Base-by-base conservation (phyloP, 139 green algal genomes). In the Chlamydomonas incerta region DNA sequence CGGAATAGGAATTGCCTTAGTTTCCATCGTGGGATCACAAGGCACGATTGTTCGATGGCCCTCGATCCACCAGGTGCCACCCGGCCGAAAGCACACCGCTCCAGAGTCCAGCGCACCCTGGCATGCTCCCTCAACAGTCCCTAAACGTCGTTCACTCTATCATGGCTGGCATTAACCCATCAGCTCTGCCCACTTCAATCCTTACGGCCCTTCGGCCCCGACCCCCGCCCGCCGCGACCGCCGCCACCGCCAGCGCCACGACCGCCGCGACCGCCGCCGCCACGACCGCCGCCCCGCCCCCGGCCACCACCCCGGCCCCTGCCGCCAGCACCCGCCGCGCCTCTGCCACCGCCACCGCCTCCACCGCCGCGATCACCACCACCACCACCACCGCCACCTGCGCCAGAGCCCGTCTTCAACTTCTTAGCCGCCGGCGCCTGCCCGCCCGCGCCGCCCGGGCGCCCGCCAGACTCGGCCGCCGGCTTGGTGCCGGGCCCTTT, bases 341-440 rank as follows among this genome's bases (percentile, higher is more conserved):
- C 67, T 18, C 20, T 73, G 66, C 66, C 62, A 3, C 31, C 31
- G 31, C n/a, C 15, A 1, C n/a, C n/a, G 72, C 26, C 52, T 10
- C 31, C 73, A 50, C 46, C 28, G 47, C 47, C 17, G 26, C 47
- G 15, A 21, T 46, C 18, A 0, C 77, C 63, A 33, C 17, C 41
- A 50, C 6, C 41, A 50, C 41, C 41, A 8, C 41, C 41, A 8
- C 8, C 8, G 5, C 41, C 41, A 5, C 41, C 41, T 8, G 41
- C 41, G 8, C 6, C 41, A 50, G 41, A 5, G 41, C 41, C 41
- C 41, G 41, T 50, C 37, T 85, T 75, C 31, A 28, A 0, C 80
- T 77, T 75, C 80, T 85, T 75, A 1, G 47, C 66, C 50, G 10
- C 26, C 18, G 24, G 80, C 66, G 31, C 60, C 37, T 72, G 21